Base-by-base conservation (phyloP, 345 rosid species). In the Salix exigua region DNA sequence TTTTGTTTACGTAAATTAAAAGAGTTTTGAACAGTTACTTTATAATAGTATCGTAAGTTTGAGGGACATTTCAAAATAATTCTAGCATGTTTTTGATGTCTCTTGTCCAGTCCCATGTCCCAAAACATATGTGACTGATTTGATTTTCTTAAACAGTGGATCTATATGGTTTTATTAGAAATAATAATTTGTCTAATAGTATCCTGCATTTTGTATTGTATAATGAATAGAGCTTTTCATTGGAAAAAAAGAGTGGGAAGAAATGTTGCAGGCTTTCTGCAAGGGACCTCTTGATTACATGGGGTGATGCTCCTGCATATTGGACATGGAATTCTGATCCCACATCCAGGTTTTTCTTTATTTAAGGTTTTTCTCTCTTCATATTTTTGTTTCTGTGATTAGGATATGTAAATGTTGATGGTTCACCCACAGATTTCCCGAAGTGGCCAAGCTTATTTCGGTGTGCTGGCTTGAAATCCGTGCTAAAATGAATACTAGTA, bases 381-480 rank as follows among this genome's bases (percentile, higher is more conserved):
- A 4, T 40, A n/a, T n/a, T 73, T 5, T 11, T 44, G 17, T 44
- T 6, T 2, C 2, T 23, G 46, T 23, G 16, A n/a, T n/a, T 40
- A 2, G 4, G 12, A 9, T n/a, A 11, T 68, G 10, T 69, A 9
- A 26, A 16, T 65, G 33, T 65, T 31, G 50, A 44, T 44, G 50
- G n/a, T 9, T 1, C 25, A 7, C 3, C 33, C 58, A 77, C 72
- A 84, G 87, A 64, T 84, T 82, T 71, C 40, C 65, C 30, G 81
- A 81, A 60, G 85, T 74, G 17, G 87, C 83, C 1, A 50, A 73
- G 79, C 84, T 84, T 7, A 51, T 67, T 1, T 0, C 0, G 1
- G 85, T 84, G 18, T 81, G 79, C 19, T 79, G 81, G 83, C 42
- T 84, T 61, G 87, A 81, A 48, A 76, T 84, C 31, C 23, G 66